phyloP scores from a whole-genome alignment of 1,284 basidiomycete genomes.

The Quambalaria eucalypti region DNA sequence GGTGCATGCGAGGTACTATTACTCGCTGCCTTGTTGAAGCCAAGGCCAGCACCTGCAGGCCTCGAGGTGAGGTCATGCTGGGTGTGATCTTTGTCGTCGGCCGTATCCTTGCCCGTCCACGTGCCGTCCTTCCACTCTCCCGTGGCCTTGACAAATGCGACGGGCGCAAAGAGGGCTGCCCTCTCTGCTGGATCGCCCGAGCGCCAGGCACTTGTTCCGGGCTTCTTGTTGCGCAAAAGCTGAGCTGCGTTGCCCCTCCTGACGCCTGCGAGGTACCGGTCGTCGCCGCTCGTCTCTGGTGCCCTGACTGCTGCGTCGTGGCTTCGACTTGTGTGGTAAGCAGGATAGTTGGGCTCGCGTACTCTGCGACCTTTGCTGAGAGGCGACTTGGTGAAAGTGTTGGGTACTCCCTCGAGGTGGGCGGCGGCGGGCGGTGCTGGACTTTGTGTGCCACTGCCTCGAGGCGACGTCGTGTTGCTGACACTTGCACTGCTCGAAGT shows the following conservation, averaged over 20 bases:
- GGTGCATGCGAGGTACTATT: too few species aligned
- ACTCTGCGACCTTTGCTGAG: neutral
- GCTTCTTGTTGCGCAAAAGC: neutral
- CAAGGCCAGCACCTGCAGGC: constrained; percentile 16
- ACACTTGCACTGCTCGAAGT: neutral
- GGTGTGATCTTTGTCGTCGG: neutral
- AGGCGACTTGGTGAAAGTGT: neutral
- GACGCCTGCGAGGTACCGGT: constrained; percentile 31
- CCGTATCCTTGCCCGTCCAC: neutral
- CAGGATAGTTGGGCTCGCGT: neutral
- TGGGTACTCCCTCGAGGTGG: neutral
- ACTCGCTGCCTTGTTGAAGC: constrained; percentile 15
- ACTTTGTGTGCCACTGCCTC: neutral
- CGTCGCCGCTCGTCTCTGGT: constrained; percentile 3
- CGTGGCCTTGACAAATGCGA: constrained; percentile 28
- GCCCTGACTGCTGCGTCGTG: constrained; percentile 1
- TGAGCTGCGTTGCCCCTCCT: neutral
- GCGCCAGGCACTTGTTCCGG: constrained; percentile 6
- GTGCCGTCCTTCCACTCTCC: constrained; percentile 20
- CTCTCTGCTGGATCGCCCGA: constrained; percentile 15
- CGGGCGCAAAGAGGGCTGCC: constrained; percentile 19
- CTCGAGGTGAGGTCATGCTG: neutral
- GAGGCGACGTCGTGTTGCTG: neutral
- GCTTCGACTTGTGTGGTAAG: neutral
- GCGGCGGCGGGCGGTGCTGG: neutral